Conservation (phyloP, 2,329 filamentous ascomycete species). For the Ilyonectria mors-panacis region DNA sequence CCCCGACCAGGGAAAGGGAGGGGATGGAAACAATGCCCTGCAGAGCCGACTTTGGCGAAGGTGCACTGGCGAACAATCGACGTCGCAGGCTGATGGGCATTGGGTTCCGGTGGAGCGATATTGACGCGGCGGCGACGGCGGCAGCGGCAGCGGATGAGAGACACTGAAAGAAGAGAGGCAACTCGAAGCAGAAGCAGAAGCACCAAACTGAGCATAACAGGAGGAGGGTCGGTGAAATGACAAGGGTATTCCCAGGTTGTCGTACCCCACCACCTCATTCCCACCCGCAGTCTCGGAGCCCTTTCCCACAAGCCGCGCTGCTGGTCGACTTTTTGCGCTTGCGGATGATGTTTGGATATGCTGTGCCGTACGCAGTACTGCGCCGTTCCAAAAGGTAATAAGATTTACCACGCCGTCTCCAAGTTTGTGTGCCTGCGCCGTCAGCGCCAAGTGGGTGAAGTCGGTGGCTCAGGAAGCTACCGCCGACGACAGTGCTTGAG, state of each 20-base stretch:
- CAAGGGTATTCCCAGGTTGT: constrained; percentile 42
- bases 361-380: constrained; percentile 21
- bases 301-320: constrained; percentile 24
- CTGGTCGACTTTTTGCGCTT: constrained; percentile 11
- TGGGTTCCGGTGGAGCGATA: constrained; percentile 32
- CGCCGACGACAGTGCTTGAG: constrained; percentile 12
- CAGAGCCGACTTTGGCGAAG: constrained; percentile 20
- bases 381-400: constrained; percentile 17
- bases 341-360: constrained; percentile 16
- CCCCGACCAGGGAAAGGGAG: constrained; percentile 22
- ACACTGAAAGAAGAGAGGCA: constrained; percentile 23
- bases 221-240: constrained; percentile 32
- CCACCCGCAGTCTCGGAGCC: constrained; percentile 39
- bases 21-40: constrained; percentile 24
- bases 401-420: constrained; percentile 21
- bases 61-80: constrained; percentile 8
- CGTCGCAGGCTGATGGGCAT: constrained; percentile 23
- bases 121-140: constrained; percentile 25
- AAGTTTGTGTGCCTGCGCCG: constrained; percentile 2
- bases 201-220: constrained; percentile 16
- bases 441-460: constrained; percentile 21
- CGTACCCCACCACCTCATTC: constrained; percentile 37
- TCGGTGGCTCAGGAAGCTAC: constrained; percentile 15
- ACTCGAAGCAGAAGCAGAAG: constrained; percentile 36
- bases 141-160: constrained; percentile 24